Percentiles rank a stretch among this genome's conserved stretches.
Conservation (phyloP, 1,139 yeast genomes). For the Pichia sp. region DNA sequence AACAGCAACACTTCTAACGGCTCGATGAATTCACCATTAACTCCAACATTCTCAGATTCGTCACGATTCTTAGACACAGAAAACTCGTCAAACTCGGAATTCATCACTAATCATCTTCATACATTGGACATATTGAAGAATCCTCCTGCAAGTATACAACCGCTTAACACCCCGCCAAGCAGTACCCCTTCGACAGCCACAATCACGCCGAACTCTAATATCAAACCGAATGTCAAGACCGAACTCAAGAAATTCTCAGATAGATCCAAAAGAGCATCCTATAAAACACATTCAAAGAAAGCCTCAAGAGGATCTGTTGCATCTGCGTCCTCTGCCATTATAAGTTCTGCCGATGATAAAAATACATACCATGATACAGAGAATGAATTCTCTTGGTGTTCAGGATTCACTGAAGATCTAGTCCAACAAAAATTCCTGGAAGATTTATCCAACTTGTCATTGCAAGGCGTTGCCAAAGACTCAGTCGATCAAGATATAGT, state of each 20-base stretch:
- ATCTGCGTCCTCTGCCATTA: constrained; percentile 37
- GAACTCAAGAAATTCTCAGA: neutral
- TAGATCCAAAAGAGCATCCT: neutral
- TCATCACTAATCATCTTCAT: neutral
- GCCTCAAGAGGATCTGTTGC: constrained; percentile 38
- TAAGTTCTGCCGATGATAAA: constrained; percentile 31
- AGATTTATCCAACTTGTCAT: constrained; percentile 24
- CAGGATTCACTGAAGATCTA: constrained; percentile 14
- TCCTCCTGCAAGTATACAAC: neutral
- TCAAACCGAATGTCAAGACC: neutral
- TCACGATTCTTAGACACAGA: constrained; percentile 5
- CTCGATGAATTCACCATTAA: constrained; percentile 8
- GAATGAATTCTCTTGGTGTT: constrained; percentile 18
- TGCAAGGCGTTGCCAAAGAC: constrained; percentile 13
- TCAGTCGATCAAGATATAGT: constrained; percentile 9
- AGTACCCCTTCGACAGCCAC: no score
- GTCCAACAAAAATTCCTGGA: constrained; percentile 21
- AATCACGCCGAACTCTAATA: no score
- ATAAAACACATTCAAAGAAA: constrained; percentile 24
- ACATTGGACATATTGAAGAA: neutral
- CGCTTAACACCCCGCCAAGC: no score
- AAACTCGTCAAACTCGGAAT: neutral
- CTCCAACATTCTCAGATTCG: constrained; percentile 10
- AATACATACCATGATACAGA: neutral
- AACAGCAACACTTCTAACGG: neutral